Conservation (phyloP, 1,139 yeast species). For the Petasospora fabianii region DNA sequence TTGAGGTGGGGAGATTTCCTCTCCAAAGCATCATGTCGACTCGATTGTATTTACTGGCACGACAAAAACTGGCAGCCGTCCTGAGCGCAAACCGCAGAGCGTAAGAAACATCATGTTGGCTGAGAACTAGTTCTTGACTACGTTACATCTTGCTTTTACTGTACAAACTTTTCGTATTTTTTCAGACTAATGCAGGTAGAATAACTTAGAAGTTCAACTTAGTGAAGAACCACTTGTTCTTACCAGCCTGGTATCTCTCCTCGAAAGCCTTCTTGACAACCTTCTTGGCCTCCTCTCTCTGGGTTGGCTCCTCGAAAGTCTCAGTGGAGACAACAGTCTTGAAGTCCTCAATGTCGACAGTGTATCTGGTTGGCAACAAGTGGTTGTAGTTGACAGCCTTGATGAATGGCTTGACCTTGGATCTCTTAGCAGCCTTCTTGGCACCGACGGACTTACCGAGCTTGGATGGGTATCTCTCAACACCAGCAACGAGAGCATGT, state of each 20-base stretch:
- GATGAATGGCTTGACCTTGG: conserved; percentile 98
- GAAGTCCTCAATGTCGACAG: conserved; percentile 94
- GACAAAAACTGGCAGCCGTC: too few relatives aligned
- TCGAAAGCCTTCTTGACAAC: conserved; percentile 98
- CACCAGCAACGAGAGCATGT: conserved; percentile 99
- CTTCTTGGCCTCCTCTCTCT: conserved; percentile 99
- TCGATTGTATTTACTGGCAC: too few relatives aligned
- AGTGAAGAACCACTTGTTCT: conserved; percentile 99
- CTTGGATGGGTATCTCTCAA: conserved; percentile 98
- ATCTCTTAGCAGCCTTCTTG: conserved; percentile 95
- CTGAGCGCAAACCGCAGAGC: too few relatives aligned
- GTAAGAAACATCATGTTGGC: too few relatives aligned
- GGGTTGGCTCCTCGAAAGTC: conserved; percentile 96
- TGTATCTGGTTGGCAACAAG: conserved; percentile 99
- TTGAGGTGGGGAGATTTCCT: too few relatives aligned
- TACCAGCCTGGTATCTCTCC: conserved; percentile 99
- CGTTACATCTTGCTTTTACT: not conserved
- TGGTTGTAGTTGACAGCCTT: conserved; percentile 99
- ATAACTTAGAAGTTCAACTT: conserved; percentile 86
- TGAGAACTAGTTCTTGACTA: too few relatives aligned
- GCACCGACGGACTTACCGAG: conserved; percentile 94
- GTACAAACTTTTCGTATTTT: conserved; percentile 4
- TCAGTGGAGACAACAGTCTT: conserved; percentile 89
- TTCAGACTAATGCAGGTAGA: conserved; percentile 11
- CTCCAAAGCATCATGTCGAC: too few relatives aligned